Evolutionary conservation across 495 filamentous ascomycete genomes (phyloP), one percentile per base, ranked within the genome.

Genomic region (Astrocystis sublimbata): DNA sequence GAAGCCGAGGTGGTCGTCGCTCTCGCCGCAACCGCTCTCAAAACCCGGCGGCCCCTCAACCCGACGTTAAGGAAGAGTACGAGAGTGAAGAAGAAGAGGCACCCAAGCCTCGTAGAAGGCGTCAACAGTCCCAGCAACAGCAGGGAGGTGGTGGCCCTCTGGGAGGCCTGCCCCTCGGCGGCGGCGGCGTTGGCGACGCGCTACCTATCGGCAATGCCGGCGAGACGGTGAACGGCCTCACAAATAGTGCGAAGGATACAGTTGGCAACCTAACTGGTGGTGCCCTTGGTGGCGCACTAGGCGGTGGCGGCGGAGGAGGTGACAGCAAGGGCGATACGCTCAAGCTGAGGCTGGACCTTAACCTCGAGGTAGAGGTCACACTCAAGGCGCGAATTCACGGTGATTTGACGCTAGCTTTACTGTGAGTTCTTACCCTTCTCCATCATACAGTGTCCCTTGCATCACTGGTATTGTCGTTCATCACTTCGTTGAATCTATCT

Each of bases 331-430:
- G 87, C 66, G 88, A 93, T 73, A 88, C 92, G 73, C 75, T 97
- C 62, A 81, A 85, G 66, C 66, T 97, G 77, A 74, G 92, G 54
- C 73, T 97, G 57, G 92, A 96, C 71, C 71, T 96, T 52, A 96
- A 96, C 75, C 76, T 97, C 49, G 92, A 97, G 71, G 85, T 96
- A 65, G 89, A 96, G 80, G 87, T 96, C 33, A 87, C 92, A 71
- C 78, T 97, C 1, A 96, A 96, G 84, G 92, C 92, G 19, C 90
- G 91, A 78, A 94, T 97, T 71, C 89, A 93, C 68, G 91, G 92
- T 74, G 92, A 96, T 80, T 78, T 96, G 68, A 94, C 91, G 40
- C 71, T 97, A 54, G 88, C 89, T 53, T 80, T 97, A 66, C 83
- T 97, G 92, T 93, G 79, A 78, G 90, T 77, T 12, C 2, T 45